phyloP scores from a whole-genome alignment of 495 filamentous ascomycete species.

The Apiosordaria backusii region DNA sequence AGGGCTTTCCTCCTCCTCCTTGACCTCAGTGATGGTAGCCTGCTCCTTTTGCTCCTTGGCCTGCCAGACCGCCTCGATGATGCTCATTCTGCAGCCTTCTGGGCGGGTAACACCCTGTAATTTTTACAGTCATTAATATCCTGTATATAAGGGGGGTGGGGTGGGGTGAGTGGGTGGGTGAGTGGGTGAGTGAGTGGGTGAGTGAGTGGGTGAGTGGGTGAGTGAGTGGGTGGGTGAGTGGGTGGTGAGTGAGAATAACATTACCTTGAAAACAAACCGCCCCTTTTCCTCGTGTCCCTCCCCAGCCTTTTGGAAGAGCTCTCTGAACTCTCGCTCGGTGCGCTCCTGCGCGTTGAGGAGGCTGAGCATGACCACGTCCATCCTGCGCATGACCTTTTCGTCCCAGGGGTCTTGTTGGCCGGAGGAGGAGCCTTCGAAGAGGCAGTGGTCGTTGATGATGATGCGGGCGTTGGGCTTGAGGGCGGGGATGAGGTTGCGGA shows the following conservation, averaged over 20 bases:
- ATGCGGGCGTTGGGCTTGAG: constrained; percentile 53
- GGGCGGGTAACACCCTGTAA: constrained; percentile 38
- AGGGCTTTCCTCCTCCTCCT: neutral
- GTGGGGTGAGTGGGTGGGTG: too few relatives aligned
- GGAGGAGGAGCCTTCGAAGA: constrained; percentile 39
- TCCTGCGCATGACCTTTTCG: constrained; percentile 49
- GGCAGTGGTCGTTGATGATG: constrained; percentile 52
- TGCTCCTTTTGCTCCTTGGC: constrained; percentile 1
- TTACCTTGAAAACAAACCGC: constrained; percentile 44
- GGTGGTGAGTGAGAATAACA: constrained; percentile 10
- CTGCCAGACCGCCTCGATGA: constrained; percentile 51
- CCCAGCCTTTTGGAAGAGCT: constrained; percentile 45
- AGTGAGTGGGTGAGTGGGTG: too few relatives aligned
- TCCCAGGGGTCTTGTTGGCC: constrained; percentile 45
- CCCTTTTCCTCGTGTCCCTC: constrained; percentile 4
- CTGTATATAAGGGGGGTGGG: neutral
- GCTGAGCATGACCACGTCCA: constrained; percentile 56
- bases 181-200: too few relatives aligned
- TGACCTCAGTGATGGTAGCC: constrained; percentile 3
- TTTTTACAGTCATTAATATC: neutral
- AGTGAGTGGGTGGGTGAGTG: too few relatives aligned
- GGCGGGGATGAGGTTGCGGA: constrained; percentile 51
- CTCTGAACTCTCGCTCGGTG: constrained; percentile 44
- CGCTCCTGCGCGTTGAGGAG: constrained; percentile 56
- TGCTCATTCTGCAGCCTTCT: constrained; percentile 46